phyloP scores from a whole-genome alignment of 345 rosid genomes.

The Citrus medica region DNA sequence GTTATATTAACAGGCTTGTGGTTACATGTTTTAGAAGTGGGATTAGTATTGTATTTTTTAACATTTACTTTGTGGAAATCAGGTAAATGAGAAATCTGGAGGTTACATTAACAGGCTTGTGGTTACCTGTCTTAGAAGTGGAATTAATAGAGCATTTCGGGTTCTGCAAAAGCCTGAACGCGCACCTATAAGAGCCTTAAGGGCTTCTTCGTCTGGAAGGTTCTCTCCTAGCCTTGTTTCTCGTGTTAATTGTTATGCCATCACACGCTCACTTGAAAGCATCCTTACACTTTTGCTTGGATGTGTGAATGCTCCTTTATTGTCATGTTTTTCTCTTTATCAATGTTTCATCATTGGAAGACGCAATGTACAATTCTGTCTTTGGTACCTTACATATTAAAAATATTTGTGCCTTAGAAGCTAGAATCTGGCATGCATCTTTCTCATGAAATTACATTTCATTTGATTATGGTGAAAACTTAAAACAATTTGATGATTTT shows the following conservation, averaged over 20 bases:
- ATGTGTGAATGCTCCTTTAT: not conserved
- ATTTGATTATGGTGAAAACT: not conserved
- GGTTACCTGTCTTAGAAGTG: conserved; percentile 94
- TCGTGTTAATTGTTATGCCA: conserved; percentile 5
- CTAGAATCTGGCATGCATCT: not conserved
- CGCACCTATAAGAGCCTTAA: conserved; percentile 88
- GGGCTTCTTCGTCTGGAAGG: conserved; percentile 99
- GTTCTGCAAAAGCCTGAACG: conserved; percentile 96
- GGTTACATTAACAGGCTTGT: conserved; percentile 86
- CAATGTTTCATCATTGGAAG: not conserved
- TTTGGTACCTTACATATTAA: not conserved
- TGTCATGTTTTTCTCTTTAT: not conserved
- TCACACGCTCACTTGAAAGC: not conserved
- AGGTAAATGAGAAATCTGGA: conserved; percentile 92
- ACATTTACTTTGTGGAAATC: conserved; percentile 25
- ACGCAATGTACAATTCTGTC: not conserved
- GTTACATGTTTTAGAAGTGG: conserved; percentile 96
- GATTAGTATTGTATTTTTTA: conserved; percentile 3
- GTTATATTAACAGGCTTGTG: conserved; percentile 84
- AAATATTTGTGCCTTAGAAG: not conserved
- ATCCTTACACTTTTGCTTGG: not conserved
- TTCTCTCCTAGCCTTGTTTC: conserved; percentile 25
- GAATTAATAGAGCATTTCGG: conserved; percentile 83
- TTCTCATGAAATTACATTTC: not conserved
- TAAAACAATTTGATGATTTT: not conserved